Percentiles rank a stretch among this genome's conserved stretches.
phyloP scores from a whole-genome alignment of 805 yeast species.

The Komagataella phaffii region DNA sequence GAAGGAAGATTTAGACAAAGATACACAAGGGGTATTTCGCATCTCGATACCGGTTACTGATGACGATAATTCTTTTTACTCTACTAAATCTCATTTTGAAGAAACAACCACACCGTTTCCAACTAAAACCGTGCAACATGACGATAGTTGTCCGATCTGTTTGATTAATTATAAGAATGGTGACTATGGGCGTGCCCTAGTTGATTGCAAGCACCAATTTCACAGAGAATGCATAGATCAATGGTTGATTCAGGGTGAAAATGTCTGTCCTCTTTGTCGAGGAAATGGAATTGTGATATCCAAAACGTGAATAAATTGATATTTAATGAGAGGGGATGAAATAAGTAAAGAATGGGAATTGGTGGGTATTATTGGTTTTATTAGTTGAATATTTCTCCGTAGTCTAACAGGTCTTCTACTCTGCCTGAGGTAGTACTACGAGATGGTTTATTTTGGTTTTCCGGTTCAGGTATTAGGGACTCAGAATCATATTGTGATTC shows the following conservation, averaged over 20 bases:
- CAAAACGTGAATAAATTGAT: neutral
- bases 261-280: conserved; percentile 47
- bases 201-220: conserved; percentile 34
- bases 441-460: neutral
- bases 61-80: neutral
- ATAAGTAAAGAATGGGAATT: neutral
- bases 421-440: neutral
- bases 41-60: neutral
- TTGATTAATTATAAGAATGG: conserved; percentile 30
- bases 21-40: neutral
- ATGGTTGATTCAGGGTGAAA: conserved; percentile 39
- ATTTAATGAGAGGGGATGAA: neutral
- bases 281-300: conserved; percentile 19
- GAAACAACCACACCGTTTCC: neutral
- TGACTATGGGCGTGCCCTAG: conserved; percentile 32
- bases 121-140: conserved; percentile 4
- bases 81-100: neutral
- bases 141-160: conserved; percentile 39
- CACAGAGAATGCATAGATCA: conserved; percentile 45
- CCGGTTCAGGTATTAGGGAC: neutral
- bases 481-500: neutral
- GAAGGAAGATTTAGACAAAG: neutral
- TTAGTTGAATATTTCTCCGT: neutral
- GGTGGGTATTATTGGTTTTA: neutral
- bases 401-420: neutral